Evolutionary conservation across 345 rosid genomes (phyloP).

Genomic region (Lumnitzera littorea): DNA sequence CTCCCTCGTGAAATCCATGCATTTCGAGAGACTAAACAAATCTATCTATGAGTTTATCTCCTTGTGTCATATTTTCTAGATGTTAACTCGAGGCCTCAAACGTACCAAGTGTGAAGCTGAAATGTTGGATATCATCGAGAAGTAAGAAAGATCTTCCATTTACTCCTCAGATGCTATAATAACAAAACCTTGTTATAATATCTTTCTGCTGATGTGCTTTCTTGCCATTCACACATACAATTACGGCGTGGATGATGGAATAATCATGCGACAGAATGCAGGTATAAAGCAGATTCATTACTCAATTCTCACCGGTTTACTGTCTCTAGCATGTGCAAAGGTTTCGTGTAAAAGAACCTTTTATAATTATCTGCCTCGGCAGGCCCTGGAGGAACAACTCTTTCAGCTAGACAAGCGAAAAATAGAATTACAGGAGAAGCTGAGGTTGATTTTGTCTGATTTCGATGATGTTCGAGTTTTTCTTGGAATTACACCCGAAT

Average conservation of each 20-base stretch:
- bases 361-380: background rate
- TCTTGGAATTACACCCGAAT: too few relatives aligned
- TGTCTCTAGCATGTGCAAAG: too few relatives aligned
- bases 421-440: conserved; percentile 8
- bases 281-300: conserved; percentile 11
- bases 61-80: background rate
- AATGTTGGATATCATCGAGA: conserved; percentile 17
- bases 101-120: conserved; percentile 17
- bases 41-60: too few relatives aligned
- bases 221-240: too few relatives aligned
- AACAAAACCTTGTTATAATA: too few relatives aligned
- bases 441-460: conserved; percentile 12
- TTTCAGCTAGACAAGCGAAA: conserved; percentile 7
- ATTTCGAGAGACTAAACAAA: too few relatives aligned
- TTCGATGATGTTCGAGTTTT: too few relatives aligned
- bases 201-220: too few relatives aligned
- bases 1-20: too few relatives aligned
- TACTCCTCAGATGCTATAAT: too few relatives aligned
- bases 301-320: background rate
- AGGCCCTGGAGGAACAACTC: conserved; percentile 23
- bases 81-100: conserved; percentile 13
- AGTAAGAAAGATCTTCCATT: conserved; percentile 4
- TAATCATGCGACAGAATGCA: conserved; percentile 13
- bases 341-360: background rate
- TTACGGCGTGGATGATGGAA: too few relatives aligned